Base-by-base conservation (phyloP, 148 eudicot species). In the Rhododendron ferrugineum region DNA sequence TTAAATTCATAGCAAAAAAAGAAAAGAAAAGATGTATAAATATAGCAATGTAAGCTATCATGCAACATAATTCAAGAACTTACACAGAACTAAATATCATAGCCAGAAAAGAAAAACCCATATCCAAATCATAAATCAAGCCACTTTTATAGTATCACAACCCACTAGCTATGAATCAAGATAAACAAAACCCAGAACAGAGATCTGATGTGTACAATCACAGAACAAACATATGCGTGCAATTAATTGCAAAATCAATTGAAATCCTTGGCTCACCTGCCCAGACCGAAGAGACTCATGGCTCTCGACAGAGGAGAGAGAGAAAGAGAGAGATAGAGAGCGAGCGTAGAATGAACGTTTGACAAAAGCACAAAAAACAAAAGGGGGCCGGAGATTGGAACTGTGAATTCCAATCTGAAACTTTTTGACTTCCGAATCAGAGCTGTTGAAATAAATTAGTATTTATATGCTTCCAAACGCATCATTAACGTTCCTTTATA, bases 271-370 rank as follows among this genome's bases (percentile, higher is more conserved):
- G 34, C 40, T 84, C 42, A 94, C 97, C 97, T 94, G 85, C 98
- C 98, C 20, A 95, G 92, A 60, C 95, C 98, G 82, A 95, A 95
- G 85, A 95, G 94, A 94, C 98, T 95, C 98, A 94, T 95, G 80
- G 89, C 85, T 88, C 81, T 23, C 26, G 82, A 83, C 36, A 30
- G 70, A 66, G 82, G 82, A 72, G 86, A 58, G 72, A 47, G 78
- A 70, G 86, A 83, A 73, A 83, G 56, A 68, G 18, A 64, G 72
- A 10, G 30, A n/a, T n/a, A n/a, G 32, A 23, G 20, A 34, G 54
- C 22, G 22, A 44, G 87, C 73, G 87, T 50, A 79, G 72, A 46
- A 72, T 47, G 73, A 20, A 28, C 30, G 84, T 49, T 9, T 23
- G 40, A 23, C 66, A 10, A 13, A 30, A 23, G 1, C 23, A 23